Evolutionary conservation across 495 filamentous ascomycete species (phyloP).

Genomic region (Penicillium subrubescens): DNA sequence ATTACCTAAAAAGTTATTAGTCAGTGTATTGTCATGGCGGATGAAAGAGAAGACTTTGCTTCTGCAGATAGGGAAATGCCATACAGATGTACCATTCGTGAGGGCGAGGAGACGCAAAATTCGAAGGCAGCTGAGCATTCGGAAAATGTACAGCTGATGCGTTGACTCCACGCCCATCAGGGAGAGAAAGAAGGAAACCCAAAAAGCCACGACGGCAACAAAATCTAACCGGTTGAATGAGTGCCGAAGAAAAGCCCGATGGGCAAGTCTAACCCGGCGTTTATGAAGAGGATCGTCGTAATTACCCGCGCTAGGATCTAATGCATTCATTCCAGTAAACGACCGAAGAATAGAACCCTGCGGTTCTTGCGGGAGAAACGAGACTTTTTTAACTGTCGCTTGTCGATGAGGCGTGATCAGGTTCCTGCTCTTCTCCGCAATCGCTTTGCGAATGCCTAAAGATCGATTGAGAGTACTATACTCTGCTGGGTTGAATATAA

Average conservation of each 20-base stretch:
- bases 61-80: conserved; percentile 17
- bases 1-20: conserved; percentile 62
- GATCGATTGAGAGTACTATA: conserved; percentile 79
- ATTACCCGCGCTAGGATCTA: conserved; percentile 40
- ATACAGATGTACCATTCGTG: conserved; percentile 85
- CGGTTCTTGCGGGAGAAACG: conserved; percentile 37
- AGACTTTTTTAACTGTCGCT: conserved; percentile 56
- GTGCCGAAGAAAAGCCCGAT: conserved; percentile 90
- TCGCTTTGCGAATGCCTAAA: conserved; percentile 69
- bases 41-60: not conserved
- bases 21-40: conserved; percentile 26
- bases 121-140: conserved; percentile 92
- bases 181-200: conserved; percentile 80
- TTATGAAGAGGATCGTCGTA: conserved; percentile 74
- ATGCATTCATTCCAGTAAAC: conserved; percentile 74
- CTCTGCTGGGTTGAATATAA: conserved; percentile 83
- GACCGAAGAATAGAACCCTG: conserved; percentile 78
- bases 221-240: conserved; percentile 96
- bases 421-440: conserved; percentile 71
- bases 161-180: conserved; percentile 64
- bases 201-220: conserved; percentile 92
- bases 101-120: conserved; percentile 86
- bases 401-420: conserved; percentile 82
- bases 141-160: conserved; percentile 82
- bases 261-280: conserved; percentile 79